Base-by-base conservation (phyloP, 148 eudicot species). In the Hydrangea macrophylla region DNA sequence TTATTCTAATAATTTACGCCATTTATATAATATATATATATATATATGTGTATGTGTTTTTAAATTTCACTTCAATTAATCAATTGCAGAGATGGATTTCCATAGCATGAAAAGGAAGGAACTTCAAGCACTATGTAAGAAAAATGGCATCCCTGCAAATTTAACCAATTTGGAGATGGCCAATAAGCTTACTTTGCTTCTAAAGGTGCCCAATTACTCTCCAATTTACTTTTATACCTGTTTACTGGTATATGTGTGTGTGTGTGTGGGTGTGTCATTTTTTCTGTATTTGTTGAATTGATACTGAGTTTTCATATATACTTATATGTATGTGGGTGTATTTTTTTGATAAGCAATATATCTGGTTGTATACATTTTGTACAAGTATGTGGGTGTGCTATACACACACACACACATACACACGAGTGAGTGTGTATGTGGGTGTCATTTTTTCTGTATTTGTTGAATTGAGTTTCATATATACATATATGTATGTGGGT, bases 91-190 rank as follows among this genome's bases (percentile, higher is more conserved):
- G 73, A 91, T 86, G 97, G 88, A 91, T 84, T 88, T 79, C 58
- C 77, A 70, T 45, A 28, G 58, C 15, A 68, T 88, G 82, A 83
- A 83, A 69, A 73, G 94, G 60, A 84, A 75, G 58, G 69, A 80
- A 44, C 81, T 91, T 9, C 97, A 86, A 75, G 64, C 72, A 23
- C 39, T 88, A 33, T 91, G 97, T 83, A 91, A 91, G 76, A 67
- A 83, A 56, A 85, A 88, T 70, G 76, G 75, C 9, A 79, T 91
- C 50, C 88, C 84, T 7, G 94, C 97, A 1, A 88, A 88, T 57
- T 74, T 83, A 24, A 83, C 80, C 48, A 91, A 81, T 68, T 24
- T 73, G 26, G 94, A 81, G 39, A 82, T 91, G 97, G 92, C 84
- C 0, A 70, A 80, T 17, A 69, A 71, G 64, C 92, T 91, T 48